Evolutionary conservation across 148 eudicot species (phyloP), one percentile per base, ranked within the genome.

Genomic region (Linanthus parryae): DNA sequence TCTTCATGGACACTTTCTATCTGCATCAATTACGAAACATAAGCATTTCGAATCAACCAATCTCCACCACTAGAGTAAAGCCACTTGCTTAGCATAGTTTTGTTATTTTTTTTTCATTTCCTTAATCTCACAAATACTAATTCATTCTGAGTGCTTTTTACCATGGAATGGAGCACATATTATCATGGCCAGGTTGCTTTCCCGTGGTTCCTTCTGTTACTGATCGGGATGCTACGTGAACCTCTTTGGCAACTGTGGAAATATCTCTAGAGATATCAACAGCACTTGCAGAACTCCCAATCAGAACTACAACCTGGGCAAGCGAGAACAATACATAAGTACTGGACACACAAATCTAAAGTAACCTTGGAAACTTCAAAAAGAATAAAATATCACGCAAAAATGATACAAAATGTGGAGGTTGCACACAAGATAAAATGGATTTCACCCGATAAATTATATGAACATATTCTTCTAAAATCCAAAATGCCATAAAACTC

Each of bases 281-380:
- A 44, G 90, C 88, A 71, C 98, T 92, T 33, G 94, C 84, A 15
- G 98, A 63, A 59, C 83, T 80, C 25, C 98, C 98, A 33, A 92
- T 87, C 49, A 87, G 28, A 44, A 92, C 74, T 52, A 92, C 83
- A 64, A 79, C 79, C 97, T 91, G 75, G 17, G 21, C n/a, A n/a
- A n/a, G n/a, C n/a, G n/a, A n/a, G n/a, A n/a, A n/a, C n/a, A n/a
- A n/a, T n/a, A n/a, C n/a, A n/a, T n/a, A n/a, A n/a, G n/a, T n/a
- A n/a, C n/a, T n/a, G n/a, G n/a, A n/a, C n/a, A n/a, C n/a, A n/a
- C n/a, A n/a, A n/a, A n/a, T n/a, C n/a, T n/a, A n/a, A n/a, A n/a
- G n/a, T n/a, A n/a, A n/a, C n/a, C n/a, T n/a, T n/a, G n/a, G n/a
- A n/a, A n/a, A n/a, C n/a, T n/a, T n/a, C n/a, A n/a, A n/a, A n/a